Evolutionary conservation across 1,139 yeast genomes (phyloP).

Genomic region (Saccharomyces pastorianus): DNA sequence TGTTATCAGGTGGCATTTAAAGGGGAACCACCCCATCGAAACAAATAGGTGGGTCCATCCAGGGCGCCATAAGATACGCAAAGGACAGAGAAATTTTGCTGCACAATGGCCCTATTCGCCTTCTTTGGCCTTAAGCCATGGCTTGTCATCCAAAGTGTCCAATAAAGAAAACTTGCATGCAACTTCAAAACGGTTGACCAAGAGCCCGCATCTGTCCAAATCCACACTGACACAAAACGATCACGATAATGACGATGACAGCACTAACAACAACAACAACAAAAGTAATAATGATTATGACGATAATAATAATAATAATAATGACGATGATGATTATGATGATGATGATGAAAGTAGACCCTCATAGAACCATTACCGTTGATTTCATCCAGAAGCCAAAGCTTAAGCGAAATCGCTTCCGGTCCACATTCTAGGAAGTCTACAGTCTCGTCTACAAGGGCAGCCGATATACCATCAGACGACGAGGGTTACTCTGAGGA

Average conservation of each 20-base stretch:
- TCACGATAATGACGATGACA: slow-evolving; percentile 1
- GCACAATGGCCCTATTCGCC: slow-evolving; percentile 4
- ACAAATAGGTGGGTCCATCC: slow-evolving; percentile 95
- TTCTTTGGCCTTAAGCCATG: slow-evolving; percentile 2
- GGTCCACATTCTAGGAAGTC: neutral
- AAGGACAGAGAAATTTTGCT: slow-evolving; percentile 54
- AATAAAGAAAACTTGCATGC: neutral
- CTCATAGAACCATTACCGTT: neutral
- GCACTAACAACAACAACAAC: slow-evolving; percentile 9
- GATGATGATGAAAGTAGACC: slow-evolving; percentile 10
- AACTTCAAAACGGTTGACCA: neutral
- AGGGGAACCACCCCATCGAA: slow-evolving; percentile 90
- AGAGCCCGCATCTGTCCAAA: neutral
- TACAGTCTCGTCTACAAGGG: neutral
- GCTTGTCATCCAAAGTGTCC: neutral
- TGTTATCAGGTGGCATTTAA: slow-evolving; percentile 73
- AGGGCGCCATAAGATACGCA: slow-evolving; percentile 80
- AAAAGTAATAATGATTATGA: neutral
- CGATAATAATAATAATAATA: slow-evolving; percentile 11
- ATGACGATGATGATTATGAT: neutral
- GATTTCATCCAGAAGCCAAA: neutral
- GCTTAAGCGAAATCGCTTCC: neutral
- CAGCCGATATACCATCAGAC: neutral
- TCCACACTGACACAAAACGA: neutral
- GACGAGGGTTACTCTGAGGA: slow-evolving; percentile 5